Base-by-base conservation (phyloP, 2,329 filamentous ascomycete species). In the Fusarium praegraminearum region DNA sequence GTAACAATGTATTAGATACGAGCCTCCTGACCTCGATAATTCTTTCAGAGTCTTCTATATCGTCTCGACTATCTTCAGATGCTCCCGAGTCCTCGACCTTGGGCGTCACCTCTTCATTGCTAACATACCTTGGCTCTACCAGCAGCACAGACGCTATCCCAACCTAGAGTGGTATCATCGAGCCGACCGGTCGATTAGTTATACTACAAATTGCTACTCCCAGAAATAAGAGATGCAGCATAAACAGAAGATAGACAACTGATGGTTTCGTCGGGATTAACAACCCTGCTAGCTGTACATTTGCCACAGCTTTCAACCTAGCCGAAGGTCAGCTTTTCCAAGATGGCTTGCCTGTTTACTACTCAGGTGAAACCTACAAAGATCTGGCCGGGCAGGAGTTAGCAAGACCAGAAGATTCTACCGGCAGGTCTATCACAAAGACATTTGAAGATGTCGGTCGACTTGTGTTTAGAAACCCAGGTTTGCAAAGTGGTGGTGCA, bases 291-390 rank as follows among this genome's bases (percentile, higher is more conserved):
- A 15, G 30, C 0, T 61, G 43, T 2, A 35, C 53, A 0, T 58
- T 58, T 47, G 53, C 57, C 3, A 12, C 30, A 15, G 30, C 13
- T 3, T 61, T 61, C 4, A 61, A 49, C 4, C 24, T 61, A 1
- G 43, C 35, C 1, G 22, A 50, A 5, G 36, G 18, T 5, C 30
- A 61, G 16, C 36, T 58, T 1, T 61, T 35, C 1, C 15, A 30
- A 9, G 4, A 6, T 2, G 54, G 44, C 0, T 7, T 26, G 0
- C 43, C 43, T 0, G 35, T 61, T 4, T 35, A 43, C 5, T 50
- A 58, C 7, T 13, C 36, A 0, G 57, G 57, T 0, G 53, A 59
- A 2, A 36, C 24, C 1, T 49, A 12, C 2, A 58, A 60, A 5
- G 57, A 49, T 3, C 20, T 60, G 4, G 5, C 4, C 4, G 28